Conservation (phyloP, 164 flowering plant genomes). For the Tinospora cordifolia region DNA sequence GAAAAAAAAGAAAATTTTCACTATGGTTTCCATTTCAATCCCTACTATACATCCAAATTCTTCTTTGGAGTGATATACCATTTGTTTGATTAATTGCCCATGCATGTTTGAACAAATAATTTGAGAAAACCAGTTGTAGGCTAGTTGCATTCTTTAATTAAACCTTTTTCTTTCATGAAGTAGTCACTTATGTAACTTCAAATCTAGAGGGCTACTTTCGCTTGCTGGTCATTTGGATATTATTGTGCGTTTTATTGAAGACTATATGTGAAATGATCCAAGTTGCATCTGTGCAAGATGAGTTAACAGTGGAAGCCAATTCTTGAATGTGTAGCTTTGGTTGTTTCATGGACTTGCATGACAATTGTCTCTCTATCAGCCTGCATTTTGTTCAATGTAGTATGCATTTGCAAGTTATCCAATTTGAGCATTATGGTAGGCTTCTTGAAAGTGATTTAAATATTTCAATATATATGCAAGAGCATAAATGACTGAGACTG, state of each 20-base stretch:
- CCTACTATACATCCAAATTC: too few species aligned
- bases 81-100: too few species aligned
- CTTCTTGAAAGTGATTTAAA: slow-evolving; percentile 62
- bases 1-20: too few species aligned
- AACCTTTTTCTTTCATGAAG: too few species aligned
- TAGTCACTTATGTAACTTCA: too few species aligned
- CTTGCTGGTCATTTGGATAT: slow-evolving; percentile 44
- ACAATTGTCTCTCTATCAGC: slow-evolving; percentile 57
- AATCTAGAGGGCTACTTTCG: slow-evolving; percentile 60
- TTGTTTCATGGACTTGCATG: slow-evolving; percentile 69
- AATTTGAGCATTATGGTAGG: slow-evolving; percentile 73
- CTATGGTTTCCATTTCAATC: too few species aligned
- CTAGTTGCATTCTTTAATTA: too few species aligned
- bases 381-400: slow-evolving; percentile 60
- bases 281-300: slow-evolving; percentile 36
- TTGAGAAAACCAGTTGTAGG: too few species aligned
- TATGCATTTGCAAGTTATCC: slow-evolving; percentile 83
- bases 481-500: slow-evolving; percentile 58
- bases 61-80: too few species aligned
- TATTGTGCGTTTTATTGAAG: slow-evolving; percentile 63
- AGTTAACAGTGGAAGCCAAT: slow-evolving; percentile 54
- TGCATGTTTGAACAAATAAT: too few species aligned
- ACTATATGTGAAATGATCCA: slow-evolving; percentile 53
- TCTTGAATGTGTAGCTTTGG: slow-evolving; percentile 35
- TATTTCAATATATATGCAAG: slow-evolving; percentile 42